Percentiles rank a stretch among this genome's conserved stretches.
Conservation (phyloP, 2,329 filamentous ascomycete genomes). For the Elsinoe australis region DNA sequence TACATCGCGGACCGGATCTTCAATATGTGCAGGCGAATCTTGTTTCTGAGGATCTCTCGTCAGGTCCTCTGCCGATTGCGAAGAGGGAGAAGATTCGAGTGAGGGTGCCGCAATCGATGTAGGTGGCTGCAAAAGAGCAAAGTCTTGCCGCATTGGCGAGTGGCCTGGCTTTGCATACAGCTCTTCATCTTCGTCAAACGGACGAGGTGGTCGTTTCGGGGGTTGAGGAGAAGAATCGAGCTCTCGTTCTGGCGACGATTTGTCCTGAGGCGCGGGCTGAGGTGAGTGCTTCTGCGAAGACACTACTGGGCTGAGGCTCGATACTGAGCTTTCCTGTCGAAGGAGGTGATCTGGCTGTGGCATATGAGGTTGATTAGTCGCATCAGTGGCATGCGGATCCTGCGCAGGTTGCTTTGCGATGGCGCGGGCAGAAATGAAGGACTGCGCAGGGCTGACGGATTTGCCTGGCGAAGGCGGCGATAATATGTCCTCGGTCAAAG, state of each 20-base stretch:
- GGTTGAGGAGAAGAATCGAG: neutral
- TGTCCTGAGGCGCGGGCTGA: neutral
- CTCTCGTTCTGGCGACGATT: neutral
- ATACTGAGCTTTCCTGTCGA: constrained; percentile 3
- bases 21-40: neutral
- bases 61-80: neutral
- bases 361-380: neutral
- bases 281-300: neutral
- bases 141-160: constrained; percentile 12
- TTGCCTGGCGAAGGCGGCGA: neutral
- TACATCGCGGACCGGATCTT: neutral
- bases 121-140: neutral
- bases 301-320: constrained; percentile 1
- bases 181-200: constrained; percentile 13
- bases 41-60: neutral
- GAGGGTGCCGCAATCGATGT: neutral
- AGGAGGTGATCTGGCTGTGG: neutral
- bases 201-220: constrained; percentile 3
- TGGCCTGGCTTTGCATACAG: constrained; percentile 4
- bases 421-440: constrained; percentile 8
- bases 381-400: neutral
- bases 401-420: neutral
- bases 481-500: neutral
- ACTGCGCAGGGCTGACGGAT: constrained; percentile 9
- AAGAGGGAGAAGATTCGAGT: neutral